Evolutionary conservation across 2,329 filamentous ascomycete genomes (phyloP), one percentile per base, ranked within the genome.

Genomic region (Penicillium polonicum): DNA sequence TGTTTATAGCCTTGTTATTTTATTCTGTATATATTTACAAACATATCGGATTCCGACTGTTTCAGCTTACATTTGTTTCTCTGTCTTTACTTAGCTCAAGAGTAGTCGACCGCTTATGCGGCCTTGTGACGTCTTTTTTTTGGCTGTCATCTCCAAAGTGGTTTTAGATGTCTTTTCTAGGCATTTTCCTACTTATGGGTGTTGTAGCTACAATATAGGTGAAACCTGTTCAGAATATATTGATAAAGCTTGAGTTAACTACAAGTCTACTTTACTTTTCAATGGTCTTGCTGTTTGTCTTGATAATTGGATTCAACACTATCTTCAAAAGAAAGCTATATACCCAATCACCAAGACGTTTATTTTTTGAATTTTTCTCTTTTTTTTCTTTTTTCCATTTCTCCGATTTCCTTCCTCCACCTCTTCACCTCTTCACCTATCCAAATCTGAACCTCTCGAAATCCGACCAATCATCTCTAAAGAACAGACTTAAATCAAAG

Each of bases 401-500:
- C 15, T 48, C 29, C 13, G 8, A 23, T 15, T 17, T 19, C 5
- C 7, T 23, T 4, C 29, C 13, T 17, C 21, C 19, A 41, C 4
- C 5, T 52, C 27, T 33, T 19, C 19, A 33, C 25, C 25, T 19
- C n/a, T 25, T 17, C 25, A 23, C 36, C 10, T 33, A 6, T 23
- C 17, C 29, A 12, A 5, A 31, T 12, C 29, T 12, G 1, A 12
- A 31, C 10, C 10, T 12, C 29, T 12, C 10, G 10, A 10, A 19
- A 2, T 17, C 13, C 9, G 6, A 25, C 15, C 29, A 27, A 35
- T 17, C 36, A 38, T 23, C 3, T 31, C 4, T 1, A 13, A 13
- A 10, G 17, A 38, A 55, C 10, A 38, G 13, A 15, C 23, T 44
- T 38, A 56, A 13, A 56, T 66, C 49, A 68, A 50, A 10, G 38